phyloP scores from a whole-genome alignment of 2,329 filamentous ascomycete species.

The Esteya vermicola region DNA sequence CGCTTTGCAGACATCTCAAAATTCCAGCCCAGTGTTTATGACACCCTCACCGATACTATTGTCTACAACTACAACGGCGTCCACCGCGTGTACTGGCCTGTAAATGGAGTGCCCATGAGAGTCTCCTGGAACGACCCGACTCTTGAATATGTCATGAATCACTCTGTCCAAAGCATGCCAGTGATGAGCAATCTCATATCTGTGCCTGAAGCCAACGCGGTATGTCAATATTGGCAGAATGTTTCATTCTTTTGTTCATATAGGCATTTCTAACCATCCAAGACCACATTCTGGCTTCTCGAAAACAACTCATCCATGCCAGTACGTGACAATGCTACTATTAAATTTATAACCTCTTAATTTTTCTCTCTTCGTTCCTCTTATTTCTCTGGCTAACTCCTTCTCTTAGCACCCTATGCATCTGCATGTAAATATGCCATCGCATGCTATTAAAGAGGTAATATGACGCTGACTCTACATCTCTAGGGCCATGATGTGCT shows the following conservation, averaged over 20 bases:
- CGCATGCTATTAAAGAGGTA: too few species aligned
- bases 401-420: conserved; percentile 14
- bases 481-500: conserved; percentile 20
- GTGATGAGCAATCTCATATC: conserved; percentile 4
- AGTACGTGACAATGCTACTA: too few species aligned
- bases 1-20: conserved; percentile 8
- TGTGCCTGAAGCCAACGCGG: conserved; percentile 1
- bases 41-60: conserved; percentile 7
- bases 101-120: conserved; percentile 15
- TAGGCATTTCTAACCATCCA: background rate
- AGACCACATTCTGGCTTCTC: conserved; percentile 20
- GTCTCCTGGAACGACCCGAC: conserved; percentile 22
- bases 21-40: conserved; percentile 8
- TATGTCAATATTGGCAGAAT: background rate
- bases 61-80: conserved; percentile 12
- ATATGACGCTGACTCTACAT: too few species aligned
- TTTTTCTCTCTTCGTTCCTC: conserved; percentile 5
- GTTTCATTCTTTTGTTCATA: background rate
- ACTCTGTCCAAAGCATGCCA: conserved; percentile 11
- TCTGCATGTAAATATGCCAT: conserved; percentile 16
- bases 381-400: background rate
- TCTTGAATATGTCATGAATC: conserved; percentile 17
- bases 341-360: too few species aligned
- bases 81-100: conserved; percentile 14
- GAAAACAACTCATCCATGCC: conserved; percentile 17